These are phyloP conservation scores for Cercospora sojina DNA, from an alignment of 2,329 filamentous ascomycete genomes.

Conservation along the genomic window DNA sequence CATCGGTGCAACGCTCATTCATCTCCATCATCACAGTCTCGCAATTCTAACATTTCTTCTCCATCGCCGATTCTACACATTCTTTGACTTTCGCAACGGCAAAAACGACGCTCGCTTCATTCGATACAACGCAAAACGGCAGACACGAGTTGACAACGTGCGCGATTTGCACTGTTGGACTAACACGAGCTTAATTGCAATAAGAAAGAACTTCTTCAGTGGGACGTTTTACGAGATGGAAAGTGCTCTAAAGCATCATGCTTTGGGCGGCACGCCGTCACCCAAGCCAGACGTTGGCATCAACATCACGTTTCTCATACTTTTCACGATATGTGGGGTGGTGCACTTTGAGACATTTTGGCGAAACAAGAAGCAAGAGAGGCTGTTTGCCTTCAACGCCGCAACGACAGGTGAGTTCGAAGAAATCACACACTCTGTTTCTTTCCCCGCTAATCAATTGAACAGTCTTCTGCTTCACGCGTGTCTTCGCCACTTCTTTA, in stretches of 20 bases:
- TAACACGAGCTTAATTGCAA: background rate
- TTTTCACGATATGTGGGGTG: conserved; percentile 57
- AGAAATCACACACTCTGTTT: background rate
- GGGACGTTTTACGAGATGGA: background rate
- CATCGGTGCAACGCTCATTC: conserved; percentile 4
- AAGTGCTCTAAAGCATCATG: conserved; percentile 39
- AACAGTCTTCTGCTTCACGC: conserved; percentile 54
- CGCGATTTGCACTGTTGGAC: background rate
- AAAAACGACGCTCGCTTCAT: conserved; percentile 1
- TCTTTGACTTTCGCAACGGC: conserved; percentile 13
- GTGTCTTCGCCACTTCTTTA: conserved; percentile 49
- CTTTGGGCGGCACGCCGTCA: conserved; percentile 59
- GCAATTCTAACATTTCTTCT: background rate
- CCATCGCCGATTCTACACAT: background rate
- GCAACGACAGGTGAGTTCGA: conserved; percentile 48
- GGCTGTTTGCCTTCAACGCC: conserved; percentile 59
- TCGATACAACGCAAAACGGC: conserved; percentile 8
- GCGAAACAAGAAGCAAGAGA: conserved; percentile 47
- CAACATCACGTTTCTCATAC: conserved; percentile 59
- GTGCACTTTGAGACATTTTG: conserved; percentile 60
- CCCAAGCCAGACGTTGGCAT: conserved; percentile 63
- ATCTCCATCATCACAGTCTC: background rate
- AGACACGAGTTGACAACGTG: conserved; percentile 3
- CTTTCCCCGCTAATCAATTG: background rate
- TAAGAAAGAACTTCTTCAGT: background rate